Evolutionary conservation across 495 filamentous ascomycete genomes (phyloP).

Genomic region (Trypethelium eluteriae): DNA sequence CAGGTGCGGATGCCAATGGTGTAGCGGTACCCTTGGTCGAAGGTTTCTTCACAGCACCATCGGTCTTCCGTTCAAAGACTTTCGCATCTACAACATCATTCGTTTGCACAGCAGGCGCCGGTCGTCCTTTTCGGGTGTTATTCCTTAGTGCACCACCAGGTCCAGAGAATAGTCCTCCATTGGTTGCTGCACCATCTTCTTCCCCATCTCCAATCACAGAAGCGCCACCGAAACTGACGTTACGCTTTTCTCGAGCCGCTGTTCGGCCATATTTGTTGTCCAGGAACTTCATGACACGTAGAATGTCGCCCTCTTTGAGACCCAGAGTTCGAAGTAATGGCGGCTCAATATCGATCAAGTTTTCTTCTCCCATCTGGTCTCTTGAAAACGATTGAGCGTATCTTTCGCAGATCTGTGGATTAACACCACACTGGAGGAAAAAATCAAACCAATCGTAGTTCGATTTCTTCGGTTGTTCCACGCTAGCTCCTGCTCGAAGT

Average conservation of each 20-base stretch:
- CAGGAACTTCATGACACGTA: slow-evolving; percentile 84
- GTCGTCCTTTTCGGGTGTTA: slow-evolving; percentile 90
- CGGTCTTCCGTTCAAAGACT: slow-evolving; percentile 63
- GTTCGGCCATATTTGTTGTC: slow-evolving; percentile 71
- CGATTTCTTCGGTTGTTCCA: slow-evolving; percentile 43
- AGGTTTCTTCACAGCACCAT: slow-evolving; percentile 40
- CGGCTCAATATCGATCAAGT: slow-evolving; percentile 77
- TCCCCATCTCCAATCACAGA: slow-evolving; percentile 47
- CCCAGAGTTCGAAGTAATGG: slow-evolving; percentile 76
- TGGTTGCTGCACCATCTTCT: slow-evolving; percentile 32
- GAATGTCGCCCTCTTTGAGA: slow-evolving; percentile 88
- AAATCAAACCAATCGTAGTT: slow-evolving; percentile 99
- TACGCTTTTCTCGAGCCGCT: slow-evolving; percentile 49
- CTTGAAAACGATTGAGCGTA: slow-evolving; percentile 80
- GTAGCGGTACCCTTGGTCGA: slow-evolving; percentile 40
- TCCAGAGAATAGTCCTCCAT: slow-evolving; percentile 74
- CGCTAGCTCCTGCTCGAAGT: slow-evolving; percentile 44
- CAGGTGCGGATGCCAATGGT: slow-evolving; percentile 46
- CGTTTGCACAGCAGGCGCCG: slow-evolving; percentile 73
- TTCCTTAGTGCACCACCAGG: slow-evolving; percentile 81
- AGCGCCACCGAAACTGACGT: slow-evolving; percentile 53
- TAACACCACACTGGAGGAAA: slow-evolving; percentile 85
- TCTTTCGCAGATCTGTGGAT: slow-evolving; percentile 82
- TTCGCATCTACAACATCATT: slow-evolving; percentile 81
- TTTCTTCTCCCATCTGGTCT: slow-evolving; percentile 92